Base-by-base conservation (phyloP, 2,329 filamentous ascomycete genomes). In the Neopestalotiopsis sp. region DNA sequence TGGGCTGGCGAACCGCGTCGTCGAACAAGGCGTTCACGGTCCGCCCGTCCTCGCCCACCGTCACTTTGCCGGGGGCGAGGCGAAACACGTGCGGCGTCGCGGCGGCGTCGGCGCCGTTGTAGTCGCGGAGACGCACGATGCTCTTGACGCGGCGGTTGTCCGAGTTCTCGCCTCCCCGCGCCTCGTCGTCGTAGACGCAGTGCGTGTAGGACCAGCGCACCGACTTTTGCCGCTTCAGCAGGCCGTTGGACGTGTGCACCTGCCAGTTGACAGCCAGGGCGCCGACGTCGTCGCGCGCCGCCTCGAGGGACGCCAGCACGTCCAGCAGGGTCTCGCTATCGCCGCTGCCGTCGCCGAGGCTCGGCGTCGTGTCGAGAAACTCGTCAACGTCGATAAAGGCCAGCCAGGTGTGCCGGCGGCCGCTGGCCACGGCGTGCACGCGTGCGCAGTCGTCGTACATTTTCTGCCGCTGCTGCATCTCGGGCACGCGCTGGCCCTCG, bases 331-430 rank as follows among this genome's bases (percentile, higher is more conserved):
- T 77, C 61, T 78, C 72, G 2, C 70, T 65, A 1, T 67, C 67
- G 24, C 24, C 24, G 24, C 24, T 28, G 24, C 24, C 24, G 3
- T 28, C 24, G 24, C 24, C 24, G 24, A 28, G 24, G 24, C 24
- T 28, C 24, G 24, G 24, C 14, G 71, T 56, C 56, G 72, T 71
- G 71, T 78, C 78, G 30, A 79, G 69, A 67, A 79, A 80, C 69
- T 80, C 77, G 66, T 79, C 77, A 24, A 70, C 71, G 70, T 79
- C 78, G 38, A 79, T 70, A 67, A 77, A 79, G 9, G 73, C 78
- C 20, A 79, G 76, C 77, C 77, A 79, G 10, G 71, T 77, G 68
- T 79, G 76, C 14, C 71, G 71, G 14, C 45, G 45, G 10, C 34
- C 34, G 34, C 34, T 38, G 5, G 17, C 34, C 14, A 69, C 69